Evolutionary conservation across 495 filamentous ascomycete species (phyloP), one percentile per base, ranked within the genome.

Genomic region (Lepidopterella palustris): DNA sequence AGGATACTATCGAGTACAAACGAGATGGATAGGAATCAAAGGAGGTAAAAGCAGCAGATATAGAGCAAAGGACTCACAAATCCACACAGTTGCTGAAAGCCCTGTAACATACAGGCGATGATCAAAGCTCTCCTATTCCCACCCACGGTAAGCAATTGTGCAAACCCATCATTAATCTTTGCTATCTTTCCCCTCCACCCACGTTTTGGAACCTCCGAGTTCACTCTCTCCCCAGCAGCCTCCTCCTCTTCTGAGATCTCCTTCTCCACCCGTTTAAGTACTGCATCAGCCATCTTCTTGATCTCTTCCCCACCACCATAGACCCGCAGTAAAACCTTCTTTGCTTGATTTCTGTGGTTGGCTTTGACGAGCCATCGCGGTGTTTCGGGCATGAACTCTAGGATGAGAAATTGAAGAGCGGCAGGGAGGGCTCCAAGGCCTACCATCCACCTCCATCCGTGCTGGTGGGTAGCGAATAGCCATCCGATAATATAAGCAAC

Each of bases 401-500:
- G 73, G 23, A 90, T 70, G 0, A 77, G 64, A 32, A 82, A 80
- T 70, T 96, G 91, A 6, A 89, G 57, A 3, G 82, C 73, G 5
- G 90, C 91, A 0, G 92, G 92, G 50, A 85, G 54, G 25, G 87
- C 89, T 2, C 92, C 92, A 9, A 97, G 73, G 0, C 92, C 92
- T 0, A 97, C 89, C 79, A 95, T 88, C 84, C 87, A 95, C 57
- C 91, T 76, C 92, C 92, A 97, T 21, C 87, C 89, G 13, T 80
- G 82, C 35, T 72, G 68, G 56, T 79, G 75, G n/a, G 78, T 76
- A 18, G 77, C 80, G 42, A 80, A 86, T 8, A 78, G 68, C 84
- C 82, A 95, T 1, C 83, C 90, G 39, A 88, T 73, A 24, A 90
- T 69, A 68, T 97, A 97, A 5, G 91, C 90, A 15, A 93, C 78